Base-by-base conservation (phyloP, 1,284 basidiomycete genomes). In the Leccinum angustisporum region DNA sequence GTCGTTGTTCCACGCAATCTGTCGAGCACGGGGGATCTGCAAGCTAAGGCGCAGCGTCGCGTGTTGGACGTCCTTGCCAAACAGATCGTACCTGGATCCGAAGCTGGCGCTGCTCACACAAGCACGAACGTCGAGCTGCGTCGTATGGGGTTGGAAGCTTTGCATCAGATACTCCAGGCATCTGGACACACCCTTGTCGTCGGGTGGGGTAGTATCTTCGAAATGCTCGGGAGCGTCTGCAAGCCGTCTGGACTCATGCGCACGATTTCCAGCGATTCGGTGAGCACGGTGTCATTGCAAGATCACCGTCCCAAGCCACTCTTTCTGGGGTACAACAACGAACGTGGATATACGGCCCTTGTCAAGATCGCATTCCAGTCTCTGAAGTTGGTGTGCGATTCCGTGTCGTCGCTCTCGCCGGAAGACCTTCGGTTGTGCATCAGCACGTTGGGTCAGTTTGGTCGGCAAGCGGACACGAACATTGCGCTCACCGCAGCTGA, bases 281-380 rank as follows among this genome's bases (percentile, higher is more conserved):
- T 81, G 67, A 57, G 66, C 67, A 63, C 71, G 65, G 56, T 80
- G 73, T 63, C 76, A 75, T 3, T 76, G 80, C 31, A 75, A 76
- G 18, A 76, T 74, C 7, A 72, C 72, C 79, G 78, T 40, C 69
- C 73, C 11, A 84, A 80, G 63, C 81, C 86, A 0, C 71, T 81
- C 10, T 78, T 80, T 0, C 72, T 89, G 9, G 85, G 83, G 1
- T n/a, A 82, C 78, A 64, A 77, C 2, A 83, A 76, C 58, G 90
- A 91, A 70, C 90, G 85, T 70, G 84, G 82, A 56, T 86, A 86
- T 63, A 82, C 81, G 1, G 78, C 82, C 0, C 80, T 94, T 8
- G 86, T 95, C 63, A 91, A 95, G 76, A 92, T 95, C 53, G 95
- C 94, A 0, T 98, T 98, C 76, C 92, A 96, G 61, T 96, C 94